Base-by-base conservation (phyloP, 2,329 filamentous ascomycete species). In the Intubia oerlemansii region DNA sequence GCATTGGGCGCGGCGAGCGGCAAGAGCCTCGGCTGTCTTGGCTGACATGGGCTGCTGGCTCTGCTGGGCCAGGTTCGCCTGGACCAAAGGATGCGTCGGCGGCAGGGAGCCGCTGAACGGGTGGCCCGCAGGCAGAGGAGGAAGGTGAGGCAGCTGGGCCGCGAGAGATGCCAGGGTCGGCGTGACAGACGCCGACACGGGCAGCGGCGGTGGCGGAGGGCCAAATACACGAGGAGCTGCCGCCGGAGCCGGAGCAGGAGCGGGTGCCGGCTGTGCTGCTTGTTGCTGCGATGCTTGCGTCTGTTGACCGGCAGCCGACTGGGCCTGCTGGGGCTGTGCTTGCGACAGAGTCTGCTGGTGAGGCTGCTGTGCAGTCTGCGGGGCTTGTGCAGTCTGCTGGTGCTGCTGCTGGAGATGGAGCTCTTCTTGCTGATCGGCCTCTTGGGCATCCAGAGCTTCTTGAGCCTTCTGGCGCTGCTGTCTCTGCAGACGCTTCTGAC, bases 401-500 rank as follows among this genome's bases (percentile, higher is more conserved):
- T 20, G 17, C 19, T 31, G 34, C 19, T 31, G 29, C 20, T 18
- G 27, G 6, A n/a, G n/a, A n/a, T n/a, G n/a, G n/a, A n/a, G n/a
- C n/a, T n/a, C n/a, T 13, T 18, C 11, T 17, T 34, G 30, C 21
- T 32, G 21, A 10, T 26, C 24, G 2, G 23, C 22, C 4, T 29
- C 29, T 4, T 34, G 30, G 6, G 31, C 29, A 3, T 33, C 32
- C 18, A 24, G 12, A 2, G 30, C 32, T 7, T 33, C 35, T 10
- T 38, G 35, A 22, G 30, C 28, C 17, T 34, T 36, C 30, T 35
- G 32, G 13, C 37, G 34, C 20, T 38, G 31, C 34, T 36, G 35
- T 4, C 36, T 18, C 30, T 34, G 37, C 28, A 36, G 35, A 4
- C 37, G 37, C 19, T 38, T 39, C 31, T 36, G 35, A 9, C 37